A percentile compares a stretch with the other conserved stretches of the same genome.
Conservation (phyloP, 2,329 filamentous ascomycete genomes). For the Grosmannia penicillata region DNA sequence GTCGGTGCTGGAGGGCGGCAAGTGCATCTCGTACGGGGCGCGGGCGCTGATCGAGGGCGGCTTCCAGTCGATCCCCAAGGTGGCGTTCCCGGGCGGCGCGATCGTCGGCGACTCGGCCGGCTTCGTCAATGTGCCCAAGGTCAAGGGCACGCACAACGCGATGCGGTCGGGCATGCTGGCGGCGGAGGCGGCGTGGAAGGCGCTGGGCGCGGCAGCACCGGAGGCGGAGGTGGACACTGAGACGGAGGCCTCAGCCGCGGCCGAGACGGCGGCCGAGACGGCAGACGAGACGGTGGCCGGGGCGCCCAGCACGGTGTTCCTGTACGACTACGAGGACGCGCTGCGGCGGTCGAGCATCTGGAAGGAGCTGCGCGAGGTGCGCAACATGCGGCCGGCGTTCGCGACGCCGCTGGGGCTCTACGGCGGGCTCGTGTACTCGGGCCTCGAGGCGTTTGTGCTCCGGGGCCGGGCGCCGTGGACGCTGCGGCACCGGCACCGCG, state of each 20-base stretch:
- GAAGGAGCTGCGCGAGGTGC: conserved; percentile 86
- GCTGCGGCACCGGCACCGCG: conserved; percentile 64
- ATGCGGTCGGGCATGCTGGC: conserved; percentile 97
- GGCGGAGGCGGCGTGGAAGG: conserved; percentile 75
- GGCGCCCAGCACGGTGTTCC: conserved; percentile 49
- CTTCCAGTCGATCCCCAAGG: conserved; percentile 95
- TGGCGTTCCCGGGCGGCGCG: conserved; percentile 88
- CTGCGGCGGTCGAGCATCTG: conserved; percentile 79
- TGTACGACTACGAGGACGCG: conserved; percentile 86
- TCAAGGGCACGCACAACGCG: conserved; percentile 95
- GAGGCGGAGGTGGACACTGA: background rate
- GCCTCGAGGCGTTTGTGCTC: conserved; percentile 76
- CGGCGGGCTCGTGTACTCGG: conserved; percentile 84
- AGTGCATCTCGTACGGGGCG: conserved; percentile 93
- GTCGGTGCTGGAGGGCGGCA: conserved; percentile 79
- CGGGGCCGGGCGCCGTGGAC: conserved; percentile 87
- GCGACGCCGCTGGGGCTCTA: conserved; percentile 74
- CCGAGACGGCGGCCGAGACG: background rate
- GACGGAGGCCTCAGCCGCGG: background rate
- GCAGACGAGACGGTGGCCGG: background rate
- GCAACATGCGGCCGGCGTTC: conserved; percentile 96
- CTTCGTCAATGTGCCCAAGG: conserved; percentile 94
- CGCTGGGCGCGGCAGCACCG: conserved; percentile 37
- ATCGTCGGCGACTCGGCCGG: conserved; percentile 93
- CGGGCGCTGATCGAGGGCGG: conserved; percentile 86